These are phyloP conservation scores for Crepidotus sp. DNA, from an alignment of 1,284 basidiomycete genomes.

Conservation along the genomic window DNA sequence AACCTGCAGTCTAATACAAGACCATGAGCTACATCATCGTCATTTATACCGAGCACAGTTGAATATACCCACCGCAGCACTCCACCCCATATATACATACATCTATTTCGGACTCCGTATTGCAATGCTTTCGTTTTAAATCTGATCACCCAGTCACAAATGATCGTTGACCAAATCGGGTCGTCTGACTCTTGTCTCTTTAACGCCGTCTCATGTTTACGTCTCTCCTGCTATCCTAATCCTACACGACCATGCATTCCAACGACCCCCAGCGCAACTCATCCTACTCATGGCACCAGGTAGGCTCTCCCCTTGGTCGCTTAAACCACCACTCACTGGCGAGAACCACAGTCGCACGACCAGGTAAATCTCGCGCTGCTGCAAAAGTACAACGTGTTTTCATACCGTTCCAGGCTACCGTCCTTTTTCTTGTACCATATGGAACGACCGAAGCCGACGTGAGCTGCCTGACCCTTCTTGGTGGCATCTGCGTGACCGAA, in stretches of 20 bases:
- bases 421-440: conserved; percentile 63
- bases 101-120: too few species aligned
- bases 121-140: neutral
- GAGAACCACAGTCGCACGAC: conserved; percentile 46
- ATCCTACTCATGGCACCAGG: conserved; percentile 20
- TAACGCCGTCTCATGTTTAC: conserved; percentile 2
- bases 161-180: too few species aligned
- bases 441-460: conserved; percentile 66
- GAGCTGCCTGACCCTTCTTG: conserved; percentile 23
- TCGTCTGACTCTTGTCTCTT: conserved; percentile 15
- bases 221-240: neutral
- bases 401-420: conserved; percentile 49
- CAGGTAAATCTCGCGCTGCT: conserved; percentile 35
- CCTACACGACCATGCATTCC: conserved; percentile 5
- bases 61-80: conserved; percentile 20
- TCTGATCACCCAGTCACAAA: too few species aligned
- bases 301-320: neutral
- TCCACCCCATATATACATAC: neutral
- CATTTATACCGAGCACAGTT: conserved; percentile 23
- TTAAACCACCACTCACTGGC: neutral
- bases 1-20: conserved; percentile 22
- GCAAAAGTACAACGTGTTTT: conserved; percentile 12
- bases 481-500: neutral
- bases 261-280: conserved; percentile 9
- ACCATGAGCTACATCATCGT: conserved; percentile 13